Base-by-base conservation (phyloP, 2,329 filamentous ascomycete species). In the Trichoderma simmonsii region DNA sequence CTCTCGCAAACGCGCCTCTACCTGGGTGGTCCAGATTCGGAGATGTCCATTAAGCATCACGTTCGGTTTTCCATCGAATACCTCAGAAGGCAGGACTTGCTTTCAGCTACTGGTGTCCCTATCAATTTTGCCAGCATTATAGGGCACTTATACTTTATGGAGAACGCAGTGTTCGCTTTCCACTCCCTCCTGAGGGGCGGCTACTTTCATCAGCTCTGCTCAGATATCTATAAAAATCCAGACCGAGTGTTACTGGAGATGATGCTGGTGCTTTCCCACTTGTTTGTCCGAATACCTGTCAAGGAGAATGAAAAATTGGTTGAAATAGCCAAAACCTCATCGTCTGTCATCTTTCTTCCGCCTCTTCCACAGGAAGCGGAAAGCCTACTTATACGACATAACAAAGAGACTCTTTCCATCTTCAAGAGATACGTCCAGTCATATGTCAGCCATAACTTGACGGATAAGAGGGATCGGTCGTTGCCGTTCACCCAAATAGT, bases 41-140 rank as follows among this genome's bases (percentile, higher is more conserved):
- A 90, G 76, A 88, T 91, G 78, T 88, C 92, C 2, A 89, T 94
- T 1, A 86, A 92, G 66, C 92, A 95, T 78, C 92, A 95, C 77
- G 80, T 95, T 7, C 88, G 93, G 4, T 95, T 95, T 79, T 94
- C 92, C 0, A 92, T 95, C 59, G 92, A 95, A 74, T 95, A 94
- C 75, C 85, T 95, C 1, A 87, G 92, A 24, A 85, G 91, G 43
- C 90, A 94, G 75, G 84, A 88, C 57, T 86, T 95, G 0, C 83
- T 95, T 9, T 89, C 88, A 4, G 79, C 82, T 0, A 78, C 81
- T 1, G 93, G 92, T 60, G 82, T 80, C 1, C 92, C 93, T 0
- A 81, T 94, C 14, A 93, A 95, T 78, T 93, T 95, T 77, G 88
- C 92, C 0, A 89, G 90, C 0, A 84, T 89, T 4, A 87, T 94